phyloP scores from a whole-genome alignment of 169 alveolate species.

The Plasmodium malariae region DNA sequence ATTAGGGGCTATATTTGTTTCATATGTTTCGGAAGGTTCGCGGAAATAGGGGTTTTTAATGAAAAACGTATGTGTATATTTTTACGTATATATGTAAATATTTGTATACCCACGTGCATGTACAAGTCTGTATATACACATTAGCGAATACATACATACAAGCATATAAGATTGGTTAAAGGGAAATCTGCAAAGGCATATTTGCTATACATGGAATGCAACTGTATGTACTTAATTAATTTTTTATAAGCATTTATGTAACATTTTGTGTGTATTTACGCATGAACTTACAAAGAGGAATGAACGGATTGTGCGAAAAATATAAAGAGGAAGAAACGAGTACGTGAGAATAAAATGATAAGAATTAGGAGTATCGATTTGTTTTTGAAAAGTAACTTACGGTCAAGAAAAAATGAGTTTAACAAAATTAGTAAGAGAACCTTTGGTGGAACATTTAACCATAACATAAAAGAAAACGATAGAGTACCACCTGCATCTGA shows the following conservation, averaged over 20 bases:
- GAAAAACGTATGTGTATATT: too few relatives aligned
- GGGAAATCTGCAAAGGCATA: too few relatives aligned
- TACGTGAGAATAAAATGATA: conserved; percentile 33
- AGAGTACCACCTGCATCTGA: conserved; percentile 90
- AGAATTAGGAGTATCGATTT: conserved; percentile 26
- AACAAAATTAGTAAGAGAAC: conserved; percentile 64
- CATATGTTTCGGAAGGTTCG: too few relatives aligned
- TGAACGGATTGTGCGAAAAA: conserved; percentile 3
- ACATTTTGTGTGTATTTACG: too few relatives aligned
- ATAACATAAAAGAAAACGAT: conserved; percentile 80
- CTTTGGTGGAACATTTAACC: conserved; percentile 81
- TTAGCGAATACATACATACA: not conserved
- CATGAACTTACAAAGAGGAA: too few relatives aligned
- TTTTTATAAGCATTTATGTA: too few relatives aligned
- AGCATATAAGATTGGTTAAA: not conserved
- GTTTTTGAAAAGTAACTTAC: conserved; percentile 25
- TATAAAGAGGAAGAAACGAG: not conserved
- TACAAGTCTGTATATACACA: not conserved
- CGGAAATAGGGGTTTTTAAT: too few relatives aligned
- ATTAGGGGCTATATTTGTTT: too few relatives aligned
- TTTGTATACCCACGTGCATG: not conserved
- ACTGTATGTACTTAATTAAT: too few relatives aligned
- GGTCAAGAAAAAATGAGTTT: conserved; percentile 29
- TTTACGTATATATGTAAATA: too few relatives aligned
- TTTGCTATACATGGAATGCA: too few relatives aligned